phyloP scores from a whole-genome alignment of 176 grass and related monocot species.

The Thalia dealbata region DNA sequence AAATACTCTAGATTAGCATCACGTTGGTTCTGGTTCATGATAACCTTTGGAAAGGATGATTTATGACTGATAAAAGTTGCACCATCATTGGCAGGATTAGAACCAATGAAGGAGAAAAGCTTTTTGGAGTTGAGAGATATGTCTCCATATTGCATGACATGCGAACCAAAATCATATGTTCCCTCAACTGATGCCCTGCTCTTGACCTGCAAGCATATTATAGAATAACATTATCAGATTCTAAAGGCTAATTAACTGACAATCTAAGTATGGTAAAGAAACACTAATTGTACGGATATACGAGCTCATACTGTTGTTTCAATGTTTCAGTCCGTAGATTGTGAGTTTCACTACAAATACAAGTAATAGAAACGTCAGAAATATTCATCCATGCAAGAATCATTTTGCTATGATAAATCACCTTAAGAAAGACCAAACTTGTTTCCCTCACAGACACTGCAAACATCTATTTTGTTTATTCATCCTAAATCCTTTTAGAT shows the following conservation, averaged over 20 bases:
- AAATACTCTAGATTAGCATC: conserved; percentile 94
- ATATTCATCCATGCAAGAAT: neutral
- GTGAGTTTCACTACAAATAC: conserved; percentile 60
- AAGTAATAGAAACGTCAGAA: conserved; percentile 6
- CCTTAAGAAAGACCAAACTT: too few species aligned
- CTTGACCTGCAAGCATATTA: conserved; percentile 56
- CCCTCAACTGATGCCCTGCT: conserved; percentile 44
- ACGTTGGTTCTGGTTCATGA: conserved; percentile 91
- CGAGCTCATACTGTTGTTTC: conserved; percentile 73
- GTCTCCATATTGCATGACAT: conserved; percentile 97
- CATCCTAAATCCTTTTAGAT: too few species aligned
- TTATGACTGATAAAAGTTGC: conserved; percentile 58
- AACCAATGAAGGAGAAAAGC: conserved; percentile 62
- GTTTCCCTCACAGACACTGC: too few species aligned
- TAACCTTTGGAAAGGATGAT: conserved; percentile 41
- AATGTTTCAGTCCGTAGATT: conserved; percentile 77
- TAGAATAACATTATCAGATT: conserved; percentile 13
- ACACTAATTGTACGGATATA: conserved; percentile 6
- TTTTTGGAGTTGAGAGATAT: conserved; percentile 40
- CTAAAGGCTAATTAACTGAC: neutral
- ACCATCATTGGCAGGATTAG: conserved; percentile 74
- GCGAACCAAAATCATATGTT: conserved; percentile 71
- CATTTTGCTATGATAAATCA: too few species aligned
- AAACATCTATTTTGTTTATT: too few species aligned
- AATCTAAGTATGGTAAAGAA: neutral